A percentile compares a stretch with the other conserved stretches of the same genome.
phyloP scores from a whole-genome alignment of 768 basidiomycete species.

The Naganishia onofrii region DNA sequence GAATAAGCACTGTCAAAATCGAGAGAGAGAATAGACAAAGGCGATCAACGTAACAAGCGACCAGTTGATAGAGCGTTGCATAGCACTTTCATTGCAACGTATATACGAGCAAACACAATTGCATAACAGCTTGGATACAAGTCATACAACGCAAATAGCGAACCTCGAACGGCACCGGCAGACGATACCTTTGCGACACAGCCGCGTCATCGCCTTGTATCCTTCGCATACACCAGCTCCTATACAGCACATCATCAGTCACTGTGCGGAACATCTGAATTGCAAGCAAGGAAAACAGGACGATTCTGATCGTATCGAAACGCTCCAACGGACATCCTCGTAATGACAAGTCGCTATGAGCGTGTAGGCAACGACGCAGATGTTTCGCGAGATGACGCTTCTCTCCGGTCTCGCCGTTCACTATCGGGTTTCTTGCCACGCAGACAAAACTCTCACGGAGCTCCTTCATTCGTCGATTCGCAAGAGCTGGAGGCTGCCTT shows the following conservation, averaged over 20 bases:
- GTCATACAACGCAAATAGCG: neutral
- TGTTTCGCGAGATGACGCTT: slow-evolving; percentile 8
- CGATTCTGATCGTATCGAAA: neutral
- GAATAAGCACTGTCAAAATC: neutral
- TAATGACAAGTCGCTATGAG: slow-evolving; percentile 13
- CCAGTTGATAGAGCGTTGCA: neutral
- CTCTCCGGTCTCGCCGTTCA: neutral
- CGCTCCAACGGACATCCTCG: neutral
- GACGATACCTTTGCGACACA: neutral
- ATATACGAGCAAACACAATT: neutral
- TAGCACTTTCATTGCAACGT: neutral
- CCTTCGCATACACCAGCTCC: neutral
- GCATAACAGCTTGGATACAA: neutral
- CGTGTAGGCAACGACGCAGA: neutral
- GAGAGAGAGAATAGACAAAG: neutral
- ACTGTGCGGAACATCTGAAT: neutral
- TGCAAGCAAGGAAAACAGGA: neutral
- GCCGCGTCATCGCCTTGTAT: slow-evolving; percentile 13
- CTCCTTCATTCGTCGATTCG: slow-evolving; percentile 39
- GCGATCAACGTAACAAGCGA: neutral
- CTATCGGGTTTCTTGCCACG: neutral
- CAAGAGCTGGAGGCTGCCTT: slow-evolving; percentile 75
- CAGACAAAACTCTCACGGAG: neutral
- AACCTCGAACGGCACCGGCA: neutral
- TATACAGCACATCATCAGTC: neutral